Evolutionary conservation across 2,329 filamentous ascomycete genomes (phyloP).

Genomic region (Colletotrichum simmondsii): DNA sequence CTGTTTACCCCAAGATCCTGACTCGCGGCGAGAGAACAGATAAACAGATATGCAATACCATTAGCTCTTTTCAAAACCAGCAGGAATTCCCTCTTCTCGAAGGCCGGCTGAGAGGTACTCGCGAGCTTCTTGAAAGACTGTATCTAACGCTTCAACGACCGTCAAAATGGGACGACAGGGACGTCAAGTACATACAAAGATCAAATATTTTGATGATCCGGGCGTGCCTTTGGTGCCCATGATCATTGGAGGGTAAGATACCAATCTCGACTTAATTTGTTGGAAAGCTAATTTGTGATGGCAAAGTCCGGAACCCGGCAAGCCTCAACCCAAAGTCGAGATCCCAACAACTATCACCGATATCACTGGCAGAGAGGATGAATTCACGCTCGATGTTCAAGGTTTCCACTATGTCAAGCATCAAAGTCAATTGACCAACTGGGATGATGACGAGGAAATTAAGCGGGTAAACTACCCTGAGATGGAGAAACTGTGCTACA

Average conservation of each 20-base stretch:
- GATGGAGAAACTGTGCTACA: constrained; percentile 33
- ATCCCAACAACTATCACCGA: constrained; percentile 64
- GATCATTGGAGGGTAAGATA: constrained; percentile 28
- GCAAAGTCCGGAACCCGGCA: constrained; percentile 20
- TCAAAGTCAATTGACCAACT: constrained; percentile 62
- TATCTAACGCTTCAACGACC: background rate
- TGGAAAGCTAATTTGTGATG: background rate
- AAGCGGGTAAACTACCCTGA: constrained; percentile 51
- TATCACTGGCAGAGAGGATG: constrained; percentile 72
- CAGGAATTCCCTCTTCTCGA: background rate
- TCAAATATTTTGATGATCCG: constrained; percentile 32
- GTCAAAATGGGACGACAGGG: constrained; percentile 9
- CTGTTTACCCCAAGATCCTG: background rate
- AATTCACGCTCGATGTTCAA: constrained; percentile 66
- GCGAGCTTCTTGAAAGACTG: background rate
- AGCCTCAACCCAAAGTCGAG: constrained; percentile 64
- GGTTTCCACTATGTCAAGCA: constrained; percentile 67
- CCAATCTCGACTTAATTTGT: background rate
- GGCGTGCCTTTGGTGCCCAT: constrained; percentile 31
- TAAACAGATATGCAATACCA: background rate
- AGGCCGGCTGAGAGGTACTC: background rate
- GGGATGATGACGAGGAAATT: constrained; percentile 63
- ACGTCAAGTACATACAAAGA: constrained; percentile 24
- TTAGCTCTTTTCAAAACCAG: background rate
- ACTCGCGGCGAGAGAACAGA: constrained; percentile 19